phyloP scores from a whole-genome alignment of 371 early-diverging fungal genomes.

The Apophysomyces trapeziformis region DNA sequence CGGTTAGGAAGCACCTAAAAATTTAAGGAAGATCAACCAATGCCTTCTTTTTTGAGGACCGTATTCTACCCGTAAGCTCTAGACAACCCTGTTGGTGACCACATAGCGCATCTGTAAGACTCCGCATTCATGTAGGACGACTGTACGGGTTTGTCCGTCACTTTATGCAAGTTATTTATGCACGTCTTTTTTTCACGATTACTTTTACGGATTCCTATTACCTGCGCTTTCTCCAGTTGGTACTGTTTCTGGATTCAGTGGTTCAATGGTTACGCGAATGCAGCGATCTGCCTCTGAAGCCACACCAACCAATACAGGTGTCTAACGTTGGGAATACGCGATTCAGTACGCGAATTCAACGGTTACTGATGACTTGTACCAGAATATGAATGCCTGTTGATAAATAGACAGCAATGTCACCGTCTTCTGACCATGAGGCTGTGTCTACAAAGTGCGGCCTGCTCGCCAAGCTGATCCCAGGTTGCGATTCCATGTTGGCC shows the following conservation, averaged over 20 bases:
- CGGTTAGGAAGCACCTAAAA: constrained; percentile 35
- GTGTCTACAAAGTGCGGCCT: constrained; percentile 23
- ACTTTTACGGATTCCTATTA: neutral
- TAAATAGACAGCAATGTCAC: constrained; percentile 28
- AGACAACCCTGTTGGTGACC: constrained; percentile 38
- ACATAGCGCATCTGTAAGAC: constrained; percentile 30
- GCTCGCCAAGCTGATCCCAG: constrained; percentile 18
- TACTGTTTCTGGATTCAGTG: neutral
- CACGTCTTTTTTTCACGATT: neutral
- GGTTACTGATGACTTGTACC: constrained; percentile 19
- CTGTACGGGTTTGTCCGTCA: constrained; percentile 15
- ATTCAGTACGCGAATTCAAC: neutral
- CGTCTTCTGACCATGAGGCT: constrained; percentile 32
- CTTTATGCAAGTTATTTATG: constrained; percentile 10
- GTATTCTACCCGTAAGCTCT: constrained; percentile 23
- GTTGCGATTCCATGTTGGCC: constrained; percentile 27
- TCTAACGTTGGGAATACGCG: constrained; percentile 19
- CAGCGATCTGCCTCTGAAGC: constrained; percentile 29
- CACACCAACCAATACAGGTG: constrained; percentile 32
- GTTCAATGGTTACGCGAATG: constrained; percentile 17
- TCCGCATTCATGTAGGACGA: constrained; percentile 26
- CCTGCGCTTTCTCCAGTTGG: constrained; percentile 8
- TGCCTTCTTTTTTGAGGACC: neutral
- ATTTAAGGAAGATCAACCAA: neutral
- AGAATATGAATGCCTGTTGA: constrained; percentile 32